Evolutionary conservation across 1,284 basidiomycete genomes (phyloP), one percentile per base, ranked within the genome.

Genomic region (Cystobasidium pallidum): DNA sequence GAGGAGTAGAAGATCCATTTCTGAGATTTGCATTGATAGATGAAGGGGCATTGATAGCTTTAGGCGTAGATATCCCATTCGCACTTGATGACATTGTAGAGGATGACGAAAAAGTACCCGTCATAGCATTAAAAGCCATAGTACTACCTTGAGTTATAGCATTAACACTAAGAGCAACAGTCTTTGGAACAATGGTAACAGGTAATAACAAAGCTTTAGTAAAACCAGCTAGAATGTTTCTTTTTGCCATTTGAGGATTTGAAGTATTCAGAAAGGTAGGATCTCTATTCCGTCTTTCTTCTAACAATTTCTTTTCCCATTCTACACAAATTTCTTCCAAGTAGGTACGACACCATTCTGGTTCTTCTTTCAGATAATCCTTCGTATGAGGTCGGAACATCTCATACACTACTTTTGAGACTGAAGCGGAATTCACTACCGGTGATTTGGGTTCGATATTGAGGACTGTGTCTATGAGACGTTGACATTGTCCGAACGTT

Each of bases 381-480:
- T 94, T 93, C 89, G 98, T 93, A 80, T 95, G 91, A 2, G 86
- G 83, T 80, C 96, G 94, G 79, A 96, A 99, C 91, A 97, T 94
- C 51, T 85, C 85, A 80, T 91, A 94, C 11, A 94, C 86, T 57
- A 94, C 87, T 79, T 93, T 90, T 78, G 96, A 91, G 0, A 89
- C 89, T 47, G 83, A 83, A 3, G 82, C 83, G 52, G 80, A 78
- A 7, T 83, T 82, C 17, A 84, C 81, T 32, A 62, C n/a, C 57
- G 45, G 24, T 45, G 70, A 73, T 49, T 73, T 77, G 19, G 79
- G 78, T 58, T 79, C 77, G 66, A 82, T 79, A 24, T 74, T 73
- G 1, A 89, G 81, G n/a, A 92, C 84, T 0, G 85, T 84, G 74
- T 93, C 92, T 0, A 92, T 91, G 75, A 97, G 86, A 43, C 89